Conservation (phyloP, 106 monocot genomes). For the Iris macrosiphon region DNA sequence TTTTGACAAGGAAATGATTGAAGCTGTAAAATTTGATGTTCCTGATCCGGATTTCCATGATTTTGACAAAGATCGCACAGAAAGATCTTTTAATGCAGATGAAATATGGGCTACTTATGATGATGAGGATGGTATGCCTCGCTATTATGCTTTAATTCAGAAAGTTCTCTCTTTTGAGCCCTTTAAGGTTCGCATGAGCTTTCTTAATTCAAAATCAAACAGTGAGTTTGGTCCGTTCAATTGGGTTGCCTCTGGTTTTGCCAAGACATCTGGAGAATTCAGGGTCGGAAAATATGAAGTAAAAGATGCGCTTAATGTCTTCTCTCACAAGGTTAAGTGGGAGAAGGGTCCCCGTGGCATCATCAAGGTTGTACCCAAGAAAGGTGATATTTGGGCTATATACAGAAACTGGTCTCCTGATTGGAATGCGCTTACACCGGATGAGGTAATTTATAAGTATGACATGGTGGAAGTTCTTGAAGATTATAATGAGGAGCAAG, state of each 20-base stretch:
- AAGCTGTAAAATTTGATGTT: conserved; percentile 24
- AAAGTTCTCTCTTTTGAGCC: conserved; percentile 27
- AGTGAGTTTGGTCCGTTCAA: conserved; percentile 28
- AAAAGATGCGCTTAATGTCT: conserved; percentile 41
- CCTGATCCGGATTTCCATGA: conserved; percentile 39
- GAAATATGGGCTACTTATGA: conserved; percentile 55
- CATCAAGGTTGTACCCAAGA: conserved; percentile 48
- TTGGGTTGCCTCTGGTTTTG: conserved; percentile 30
- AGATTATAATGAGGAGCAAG: conserved; percentile 45
- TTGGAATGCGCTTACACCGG: conserved; percentile 55
- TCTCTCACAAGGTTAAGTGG: conserved; percentile 59
- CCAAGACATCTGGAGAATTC: conserved; percentile 59
- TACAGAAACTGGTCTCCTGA: conserved; percentile 59
- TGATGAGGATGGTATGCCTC: conserved; percentile 64
- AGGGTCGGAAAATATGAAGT: conserved; percentile 31
- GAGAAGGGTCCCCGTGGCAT: conserved; percentile 54
- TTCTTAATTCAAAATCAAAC: conserved; percentile 40
- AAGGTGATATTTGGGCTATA: conserved; percentile 73
- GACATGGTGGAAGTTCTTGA: conserved; percentile 68
- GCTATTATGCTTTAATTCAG: conserved; percentile 44
- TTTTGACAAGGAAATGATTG: conserved; percentile 3
- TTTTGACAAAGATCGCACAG: conserved; percentile 35
- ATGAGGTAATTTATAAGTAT: conserved; percentile 52
- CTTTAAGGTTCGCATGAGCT: conserved; percentile 28
- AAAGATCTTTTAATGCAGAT: conserved; percentile 23